phyloP scores from a whole-genome alignment of 1,284 basidiomycete species.

The Ceratobasidium sp. region DNA sequence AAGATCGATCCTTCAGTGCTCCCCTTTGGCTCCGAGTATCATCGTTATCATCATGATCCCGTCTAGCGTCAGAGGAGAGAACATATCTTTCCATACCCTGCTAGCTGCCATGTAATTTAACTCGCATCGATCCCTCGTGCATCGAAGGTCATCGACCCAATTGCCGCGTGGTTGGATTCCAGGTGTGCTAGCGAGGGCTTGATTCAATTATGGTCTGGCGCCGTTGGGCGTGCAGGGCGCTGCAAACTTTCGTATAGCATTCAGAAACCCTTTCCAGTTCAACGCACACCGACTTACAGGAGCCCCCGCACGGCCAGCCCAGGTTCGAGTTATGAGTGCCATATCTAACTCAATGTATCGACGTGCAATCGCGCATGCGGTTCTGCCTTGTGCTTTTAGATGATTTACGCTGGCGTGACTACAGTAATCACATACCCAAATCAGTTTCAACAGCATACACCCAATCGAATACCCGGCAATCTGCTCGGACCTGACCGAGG shows the following conservation, averaged over 20 bases:
- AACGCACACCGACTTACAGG: not conserved
- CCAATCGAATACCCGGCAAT: not conserved
- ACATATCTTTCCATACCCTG: conserved; percentile 26
- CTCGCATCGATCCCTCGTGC: conserved; percentile 39
- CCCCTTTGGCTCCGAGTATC: conserved; percentile 1
- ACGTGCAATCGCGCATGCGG: not conserved
- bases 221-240: not conserved
- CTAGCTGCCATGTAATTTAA: conserved; percentile 27
- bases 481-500: not conserved
- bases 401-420: conserved; percentile 1
- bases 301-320: not conserved
- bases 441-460: not conserved
- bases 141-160: conserved; percentile 30
- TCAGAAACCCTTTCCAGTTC: conserved; percentile 1
- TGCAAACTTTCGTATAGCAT: not conserved
- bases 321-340: not conserved
- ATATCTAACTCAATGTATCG: not conserved
- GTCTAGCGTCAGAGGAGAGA: conserved; percentile 20
- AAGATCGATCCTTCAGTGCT: conserved; percentile 2
- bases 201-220: conserved; percentile 19
- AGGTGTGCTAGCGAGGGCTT: conserved; percentile 22
- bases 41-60: conserved; percentile 27
- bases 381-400: not conserved
- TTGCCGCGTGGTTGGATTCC: conserved; percentile 20
- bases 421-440: conserved; percentile 7